Conservation (phyloP, 208 protist genomes). For the Herpetomonas tarakana region DNA sequence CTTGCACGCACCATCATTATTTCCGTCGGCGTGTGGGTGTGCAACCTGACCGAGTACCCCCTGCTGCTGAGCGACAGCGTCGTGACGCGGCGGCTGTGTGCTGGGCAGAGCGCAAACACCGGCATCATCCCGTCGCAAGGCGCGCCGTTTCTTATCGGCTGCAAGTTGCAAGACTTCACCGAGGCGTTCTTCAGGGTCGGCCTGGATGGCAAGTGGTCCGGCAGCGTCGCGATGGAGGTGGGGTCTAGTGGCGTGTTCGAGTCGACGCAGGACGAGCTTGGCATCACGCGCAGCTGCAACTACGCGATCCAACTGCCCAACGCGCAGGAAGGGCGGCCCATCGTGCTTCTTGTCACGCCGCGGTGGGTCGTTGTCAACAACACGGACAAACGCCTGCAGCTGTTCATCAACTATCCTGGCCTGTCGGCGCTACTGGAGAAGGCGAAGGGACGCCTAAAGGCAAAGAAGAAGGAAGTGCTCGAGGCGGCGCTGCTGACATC, state of each 20-base stretch:
- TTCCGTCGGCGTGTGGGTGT: constrained; percentile 73
- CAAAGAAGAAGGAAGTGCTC: constrained; percentile 13
- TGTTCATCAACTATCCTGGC: constrained; percentile 51
- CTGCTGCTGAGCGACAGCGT: constrained; percentile 56
- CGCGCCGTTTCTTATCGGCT: constrained; percentile 67
- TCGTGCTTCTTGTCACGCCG: constrained; percentile 64
- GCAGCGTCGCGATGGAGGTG: constrained; percentile 45
- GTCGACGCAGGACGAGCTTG: constrained; percentile 27
- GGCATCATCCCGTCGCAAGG: constrained; percentile 80
- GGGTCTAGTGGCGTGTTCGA: constrained; percentile 63
- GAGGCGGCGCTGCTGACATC: constrained; percentile 8
- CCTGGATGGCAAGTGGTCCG: constrained; percentile 69
- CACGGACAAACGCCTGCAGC: constrained; percentile 51
- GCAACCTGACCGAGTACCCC: constrained; percentile 79
- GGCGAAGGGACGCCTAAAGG: constrained; percentile 9
- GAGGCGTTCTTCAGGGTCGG: constrained; percentile 57
- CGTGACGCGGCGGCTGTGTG: constrained; percentile 38
- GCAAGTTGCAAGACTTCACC: constrained; percentile 44
- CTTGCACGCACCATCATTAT: constrained; percentile 62
- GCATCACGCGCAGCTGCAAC: constrained; percentile 72
- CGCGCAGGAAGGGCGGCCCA: constrained; percentile 55
- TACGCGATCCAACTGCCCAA: constrained; percentile 73
- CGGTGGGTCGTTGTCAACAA: constrained; percentile 79
- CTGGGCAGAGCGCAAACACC: constrained; percentile 49
- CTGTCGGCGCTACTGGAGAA: constrained; percentile 20